phyloP scores from a whole-genome alignment of 2,329 filamentous ascomycete species.

The Trichoderma sp. region DNA sequence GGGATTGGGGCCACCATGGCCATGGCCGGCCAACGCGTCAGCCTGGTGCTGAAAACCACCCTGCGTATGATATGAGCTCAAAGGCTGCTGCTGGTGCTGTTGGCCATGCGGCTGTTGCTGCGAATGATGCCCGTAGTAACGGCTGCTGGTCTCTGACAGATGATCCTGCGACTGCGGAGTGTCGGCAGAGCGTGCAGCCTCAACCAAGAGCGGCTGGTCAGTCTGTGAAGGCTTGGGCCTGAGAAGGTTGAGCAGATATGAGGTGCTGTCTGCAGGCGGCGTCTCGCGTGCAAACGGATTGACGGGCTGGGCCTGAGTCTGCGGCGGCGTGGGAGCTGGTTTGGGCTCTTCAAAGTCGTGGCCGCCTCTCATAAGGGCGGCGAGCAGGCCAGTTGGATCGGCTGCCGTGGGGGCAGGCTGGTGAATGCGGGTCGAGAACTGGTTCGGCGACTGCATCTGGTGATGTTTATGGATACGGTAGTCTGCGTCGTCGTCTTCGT shows the following conservation, averaged over 20 bases:
- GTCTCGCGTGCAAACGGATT: conserved; percentile 50
- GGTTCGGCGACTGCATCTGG: conserved; percentile 27
- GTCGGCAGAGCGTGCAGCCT: conserved; percentile 45
- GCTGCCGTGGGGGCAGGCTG: conserved; percentile 58
- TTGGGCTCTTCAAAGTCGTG: conserved; percentile 49
- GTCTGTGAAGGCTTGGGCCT: conserved; percentile 68
- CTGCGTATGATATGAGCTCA: conserved; percentile 30
- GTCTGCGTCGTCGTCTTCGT: conserved; percentile 9
- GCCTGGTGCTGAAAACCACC: conserved; percentile 30
- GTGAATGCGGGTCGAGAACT: conserved; percentile 48
- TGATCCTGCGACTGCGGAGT: conserved; percentile 48
- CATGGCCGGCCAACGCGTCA: conserved; percentile 29
- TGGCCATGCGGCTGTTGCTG: conserved; percentile 25
- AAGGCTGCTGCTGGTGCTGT: conserved; percentile 30
- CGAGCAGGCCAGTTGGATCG: conserved; percentile 59
- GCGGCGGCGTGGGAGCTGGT: conserved; percentile 26
- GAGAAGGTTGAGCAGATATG: conserved; percentile 82
- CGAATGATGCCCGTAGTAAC: conserved; percentile 34
- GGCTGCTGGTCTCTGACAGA: conserved; percentile 32
- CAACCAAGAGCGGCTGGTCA: conserved; percentile 47
- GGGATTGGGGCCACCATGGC: conserved; percentile 30
- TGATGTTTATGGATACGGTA: conserved; percentile 25
- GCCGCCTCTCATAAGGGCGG: conserved; percentile 61
- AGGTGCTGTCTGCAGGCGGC: conserved; percentile 71
- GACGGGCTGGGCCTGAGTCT: conserved; percentile 30